Percentiles rank a stretch among this genome's conserved stretches.
These are phyloP conservation scores for Wickerhamomyces mucosus DNA, from an alignment of 805 yeast species.

Conservation along the genomic window DNA sequence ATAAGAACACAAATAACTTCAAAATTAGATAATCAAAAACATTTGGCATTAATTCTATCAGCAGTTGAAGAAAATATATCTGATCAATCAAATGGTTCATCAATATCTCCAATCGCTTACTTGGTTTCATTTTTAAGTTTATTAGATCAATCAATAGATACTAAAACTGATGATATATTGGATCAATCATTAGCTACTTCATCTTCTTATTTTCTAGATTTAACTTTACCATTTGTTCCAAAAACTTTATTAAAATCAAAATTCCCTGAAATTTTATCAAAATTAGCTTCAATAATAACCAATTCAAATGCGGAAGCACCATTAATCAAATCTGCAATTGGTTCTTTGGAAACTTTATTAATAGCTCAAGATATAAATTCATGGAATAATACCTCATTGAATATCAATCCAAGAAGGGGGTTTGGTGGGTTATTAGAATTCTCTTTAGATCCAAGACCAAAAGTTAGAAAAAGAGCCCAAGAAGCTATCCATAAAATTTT, in stretches of 20 bases:
- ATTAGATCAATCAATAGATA: constrained; percentile 58
- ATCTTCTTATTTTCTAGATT: constrained; percentile 72
- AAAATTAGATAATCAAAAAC: constrained; percentile 81
- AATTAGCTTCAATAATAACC: constrained; percentile 74
- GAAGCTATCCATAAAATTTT: constrained; percentile 72
- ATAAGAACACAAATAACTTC: constrained; percentile 67
- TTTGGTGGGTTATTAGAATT: constrained; percentile 68
- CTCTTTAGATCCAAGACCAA: constrained; percentile 83
- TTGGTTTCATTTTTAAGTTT: constrained; percentile 76
- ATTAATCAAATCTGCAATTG: constrained; percentile 71
- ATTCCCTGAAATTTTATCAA: constrained; percentile 68
- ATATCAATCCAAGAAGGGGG: constrained; percentile 67
- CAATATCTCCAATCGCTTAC: constrained; percentile 67
- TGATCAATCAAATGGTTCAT: constrained; percentile 22
- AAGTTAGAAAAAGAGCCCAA: constrained; percentile 89
- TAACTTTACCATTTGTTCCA: constrained; percentile 69
- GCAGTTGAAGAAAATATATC: constrained; percentile 87
- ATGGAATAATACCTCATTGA: constrained; percentile 54
- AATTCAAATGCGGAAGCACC: constrained; percentile 68
- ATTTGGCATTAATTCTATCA: constrained; percentile 68
- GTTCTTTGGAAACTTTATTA: constrained; percentile 72
- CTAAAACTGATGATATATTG: constrained; percentile 36
- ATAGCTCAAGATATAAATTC: constrained; percentile 70
- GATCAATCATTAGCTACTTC: constrained; percentile 64
- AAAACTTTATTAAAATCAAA: constrained; percentile 58